Evolutionary conservation across 1,139 yeast species (phyloP).

Genomic region (Oligophagozyma castellii): DNA sequence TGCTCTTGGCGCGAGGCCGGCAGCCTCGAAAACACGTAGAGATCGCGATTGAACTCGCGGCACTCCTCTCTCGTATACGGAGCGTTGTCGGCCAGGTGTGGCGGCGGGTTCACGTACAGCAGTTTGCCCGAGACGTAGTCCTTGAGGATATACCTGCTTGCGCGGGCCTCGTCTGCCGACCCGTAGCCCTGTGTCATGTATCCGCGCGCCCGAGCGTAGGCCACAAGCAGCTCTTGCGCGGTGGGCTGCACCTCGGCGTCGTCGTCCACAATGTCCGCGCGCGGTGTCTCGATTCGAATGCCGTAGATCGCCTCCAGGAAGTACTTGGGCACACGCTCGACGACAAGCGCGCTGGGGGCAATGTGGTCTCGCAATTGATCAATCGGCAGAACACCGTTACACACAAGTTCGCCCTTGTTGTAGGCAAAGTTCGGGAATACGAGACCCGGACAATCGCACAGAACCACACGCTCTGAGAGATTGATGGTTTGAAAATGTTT

Average conservation of each 20-base stretch:
- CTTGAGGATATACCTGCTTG: conserved; percentile 81
- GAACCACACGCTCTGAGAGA: conserved; percentile 64
- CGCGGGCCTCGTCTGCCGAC: conserved; percentile 92
- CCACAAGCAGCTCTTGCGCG: conserved; percentile 75
- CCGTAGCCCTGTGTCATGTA: conserved; percentile 97
- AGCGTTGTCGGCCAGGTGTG: conserved; percentile 36
- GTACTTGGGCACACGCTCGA: conserved; percentile 79
- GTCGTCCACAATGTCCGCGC: conserved; percentile 75
- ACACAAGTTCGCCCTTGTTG: conserved; percentile 91
- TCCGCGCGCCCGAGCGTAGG: conserved; percentile 95
- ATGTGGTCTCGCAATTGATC: conserved; percentile 91
- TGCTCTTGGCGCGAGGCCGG: conserved; percentile 68
- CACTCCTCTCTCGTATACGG: conserved; percentile 38
- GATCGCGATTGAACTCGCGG: conserved; percentile 54
- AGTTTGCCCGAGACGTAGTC: conserved; percentile 92
- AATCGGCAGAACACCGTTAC: conserved; percentile 95
- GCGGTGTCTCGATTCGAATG: conserved; percentile 66
- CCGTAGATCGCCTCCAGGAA: conserved; percentile 89
- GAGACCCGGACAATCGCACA: conserved; percentile 98
- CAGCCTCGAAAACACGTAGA: conserved; percentile 49
- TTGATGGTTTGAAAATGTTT: conserved; percentile 96
- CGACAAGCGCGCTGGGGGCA: conserved; percentile 80
- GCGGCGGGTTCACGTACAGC: conserved; percentile 81
- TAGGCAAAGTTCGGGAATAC: conserved; percentile 97
- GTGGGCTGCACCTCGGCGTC: conserved; percentile 48